A percentile compares a stretch with the other conserved stretches of the same genome.
These are phyloP conservation scores for Pterocarpus macrocarpus DNA, from an alignment of 306 rosid genomes.

Conservation along the genomic window DNA sequence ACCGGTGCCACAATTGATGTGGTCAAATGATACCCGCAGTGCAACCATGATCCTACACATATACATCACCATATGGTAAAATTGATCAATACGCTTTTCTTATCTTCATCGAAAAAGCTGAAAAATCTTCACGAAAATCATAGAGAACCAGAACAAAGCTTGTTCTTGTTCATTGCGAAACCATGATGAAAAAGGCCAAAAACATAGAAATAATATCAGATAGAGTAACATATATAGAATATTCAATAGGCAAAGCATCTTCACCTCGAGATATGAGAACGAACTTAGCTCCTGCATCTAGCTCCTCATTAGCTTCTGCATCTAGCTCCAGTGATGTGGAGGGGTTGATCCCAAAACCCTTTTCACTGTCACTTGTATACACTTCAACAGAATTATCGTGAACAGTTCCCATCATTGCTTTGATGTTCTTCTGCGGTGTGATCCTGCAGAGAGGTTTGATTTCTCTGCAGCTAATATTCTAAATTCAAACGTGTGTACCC, in stretches of 20 bases:
- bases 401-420: conserved; percentile 54
- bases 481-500: conserved; percentile 39
- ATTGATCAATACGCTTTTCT: conserved; percentile 43
- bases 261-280: conserved; percentile 83
- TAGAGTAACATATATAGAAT: not conserved
- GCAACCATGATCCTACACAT: conserved; percentile 79
- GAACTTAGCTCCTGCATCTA: conserved; percentile 84
- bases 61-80: conserved; percentile 9
- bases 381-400: conserved; percentile 49
- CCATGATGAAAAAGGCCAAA: not conserved
- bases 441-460: conserved; percentile 2
- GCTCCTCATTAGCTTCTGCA: conserved; percentile 71
- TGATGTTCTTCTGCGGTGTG: conserved; percentile 5
- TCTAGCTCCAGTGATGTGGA: conserved; percentile 59
- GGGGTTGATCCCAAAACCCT: conserved; percentile 39
- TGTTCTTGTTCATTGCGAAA: not conserved
- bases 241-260: not conserved
- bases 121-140: not conserved
- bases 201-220: not conserved
- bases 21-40: conserved; percentile 89
- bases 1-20: conserved; percentile 80
- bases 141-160: not conserved
- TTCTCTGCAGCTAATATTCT: conserved; percentile 21
- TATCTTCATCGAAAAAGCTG: not conserved
- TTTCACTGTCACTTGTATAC: conserved; percentile 53